Base-by-base conservation (phyloP, 768 basidiomycete genomes). In the Tulasnella sp. region DNA sequence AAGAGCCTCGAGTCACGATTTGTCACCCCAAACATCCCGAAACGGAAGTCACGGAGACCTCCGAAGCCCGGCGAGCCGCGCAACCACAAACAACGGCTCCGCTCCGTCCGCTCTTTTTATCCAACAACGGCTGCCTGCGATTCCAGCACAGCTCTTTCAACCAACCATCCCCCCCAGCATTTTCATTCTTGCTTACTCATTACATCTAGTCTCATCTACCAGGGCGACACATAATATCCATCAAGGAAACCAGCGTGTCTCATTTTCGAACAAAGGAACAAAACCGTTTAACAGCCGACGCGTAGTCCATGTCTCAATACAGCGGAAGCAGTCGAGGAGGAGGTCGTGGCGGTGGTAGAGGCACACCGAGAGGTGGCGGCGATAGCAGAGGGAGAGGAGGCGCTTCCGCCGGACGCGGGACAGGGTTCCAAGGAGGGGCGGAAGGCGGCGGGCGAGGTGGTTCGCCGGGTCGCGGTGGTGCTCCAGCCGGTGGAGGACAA, bases 301-400 rank as follows among this genome's bases (percentile, higher is more conserved):
- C 5, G 58, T 28, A 60, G 58, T 60, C 58, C 60, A 64, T 64
- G 60, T 64, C 60, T 5, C 60, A 64, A 64, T 64, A 28, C 60
- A 64, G 31, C 31, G 31, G 60, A 64, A 31, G 60, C 24, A 64
- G 60, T 24, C 16, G 48, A 50, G 48, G 48, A 50, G 48, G 48
- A 50, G 48, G 48, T 50, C 16, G 48, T 16, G 22, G 48, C 11
- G 60, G n/a, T 24, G 60, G n/a, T 31, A 24, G 60, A 64, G 60
- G 60, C 24, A 20, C 54, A 8, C 54, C 54, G 5, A 64, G 60
- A 64, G 60, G 60, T n/a, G n/a, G 60, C 31, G 60, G 60, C 11
- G 60, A 64, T 64, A 64, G 3, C 60, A 64, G 60, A 64, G 60
- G 60, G 6, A 28, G 60, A 64, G 60, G 60, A 64, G 60, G 60